These are phyloP conservation scores for Eucalyptus tenuipes DNA, from an alignment of 345 rosid species.

Conservation along the genomic window DNA sequence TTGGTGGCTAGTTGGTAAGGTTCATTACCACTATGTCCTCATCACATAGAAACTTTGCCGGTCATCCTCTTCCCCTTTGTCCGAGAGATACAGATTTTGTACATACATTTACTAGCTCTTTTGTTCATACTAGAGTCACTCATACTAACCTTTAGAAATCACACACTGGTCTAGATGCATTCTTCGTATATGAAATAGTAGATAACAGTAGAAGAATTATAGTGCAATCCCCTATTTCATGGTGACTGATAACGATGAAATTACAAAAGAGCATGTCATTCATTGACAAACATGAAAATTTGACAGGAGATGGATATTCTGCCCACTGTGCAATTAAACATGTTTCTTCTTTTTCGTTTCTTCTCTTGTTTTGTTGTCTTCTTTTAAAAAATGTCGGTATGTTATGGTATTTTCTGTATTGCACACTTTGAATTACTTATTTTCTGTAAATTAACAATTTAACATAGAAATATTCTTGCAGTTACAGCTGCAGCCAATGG, in stretches of 20 bases:
- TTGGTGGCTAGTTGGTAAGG: neutral
- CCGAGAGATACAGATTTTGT: neutral
- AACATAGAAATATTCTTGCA: neutral
- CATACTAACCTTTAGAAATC: neutral
- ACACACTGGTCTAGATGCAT: neutral
- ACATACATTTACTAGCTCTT: neutral
- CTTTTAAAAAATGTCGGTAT: neutral
- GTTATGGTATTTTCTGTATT: neutral
- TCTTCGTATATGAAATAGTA: neutral
- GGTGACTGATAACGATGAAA: neutral
- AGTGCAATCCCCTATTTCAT: neutral
- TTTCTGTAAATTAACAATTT: neutral
- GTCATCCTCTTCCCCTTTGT: neutral
- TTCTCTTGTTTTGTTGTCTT: neutral
- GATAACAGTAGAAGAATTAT: neutral
- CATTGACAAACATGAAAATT: neutral
- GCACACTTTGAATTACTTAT: neutral
- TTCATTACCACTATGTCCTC: neutral
- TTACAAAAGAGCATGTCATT: neutral
- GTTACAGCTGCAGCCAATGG: constrained; percentile 44
- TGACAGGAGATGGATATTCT: neutral
- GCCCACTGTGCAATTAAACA: neutral
- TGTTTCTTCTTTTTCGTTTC: neutral
- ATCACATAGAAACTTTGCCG: neutral
- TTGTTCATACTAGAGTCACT: neutral